Evolutionary conservation across 2,329 filamentous ascomycete species (phyloP).

Genomic region (Beauveria brongniartii): DNA sequence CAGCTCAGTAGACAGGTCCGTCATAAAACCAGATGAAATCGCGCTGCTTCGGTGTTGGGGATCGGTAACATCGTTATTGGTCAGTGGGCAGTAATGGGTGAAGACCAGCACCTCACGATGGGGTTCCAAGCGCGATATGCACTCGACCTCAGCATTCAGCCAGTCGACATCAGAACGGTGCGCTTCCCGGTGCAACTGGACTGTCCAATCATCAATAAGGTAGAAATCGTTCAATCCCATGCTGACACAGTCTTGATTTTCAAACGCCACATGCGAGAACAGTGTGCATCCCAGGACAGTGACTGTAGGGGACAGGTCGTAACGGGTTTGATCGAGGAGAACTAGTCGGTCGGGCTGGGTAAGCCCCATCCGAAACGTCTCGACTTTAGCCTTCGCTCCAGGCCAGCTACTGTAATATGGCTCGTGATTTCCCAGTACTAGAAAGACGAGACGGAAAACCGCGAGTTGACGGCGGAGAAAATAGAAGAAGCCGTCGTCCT

Average conservation of each 20-base stretch:
- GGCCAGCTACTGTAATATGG: constrained; percentile 23
- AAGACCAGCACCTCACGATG: constrained; percentile 25
- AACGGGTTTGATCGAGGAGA: background rate
- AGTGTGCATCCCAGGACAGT: constrained; percentile 36
- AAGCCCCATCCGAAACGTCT: background rate
- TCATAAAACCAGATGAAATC: constrained; percentile 27
- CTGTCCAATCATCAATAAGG: constrained; percentile 22
- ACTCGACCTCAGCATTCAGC: constrained; percentile 18
- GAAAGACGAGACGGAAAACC: constrained; percentile 33
- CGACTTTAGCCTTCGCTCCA: background rate
- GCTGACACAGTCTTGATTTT: constrained; percentile 23
- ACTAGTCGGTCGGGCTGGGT: constrained; percentile 5
- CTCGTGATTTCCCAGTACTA: constrained; percentile 41
- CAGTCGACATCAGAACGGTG: constrained; percentile 19
- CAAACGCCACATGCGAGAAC: constrained; percentile 28
- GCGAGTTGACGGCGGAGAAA: constrained; percentile 33
- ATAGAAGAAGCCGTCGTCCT: constrained; percentile 28
- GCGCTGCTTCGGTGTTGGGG: constrained; percentile 22
- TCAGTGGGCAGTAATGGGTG: constrained; percentile 31
- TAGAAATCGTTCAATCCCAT: constrained; percentile 19
- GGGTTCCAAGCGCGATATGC: constrained; percentile 11
- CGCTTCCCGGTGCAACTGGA: constrained; percentile 15
- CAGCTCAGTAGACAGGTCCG: constrained; percentile 28
- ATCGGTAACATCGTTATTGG: constrained; percentile 15
- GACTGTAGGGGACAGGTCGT: constrained; percentile 18